A percentile compares a stretch with the other conserved stretches of the same genome.
These are phyloP conservation scores for Plasmopara halstedii DNA, from an alignment of 352 stramenopile species.

Conservation along the genomic window DNA sequence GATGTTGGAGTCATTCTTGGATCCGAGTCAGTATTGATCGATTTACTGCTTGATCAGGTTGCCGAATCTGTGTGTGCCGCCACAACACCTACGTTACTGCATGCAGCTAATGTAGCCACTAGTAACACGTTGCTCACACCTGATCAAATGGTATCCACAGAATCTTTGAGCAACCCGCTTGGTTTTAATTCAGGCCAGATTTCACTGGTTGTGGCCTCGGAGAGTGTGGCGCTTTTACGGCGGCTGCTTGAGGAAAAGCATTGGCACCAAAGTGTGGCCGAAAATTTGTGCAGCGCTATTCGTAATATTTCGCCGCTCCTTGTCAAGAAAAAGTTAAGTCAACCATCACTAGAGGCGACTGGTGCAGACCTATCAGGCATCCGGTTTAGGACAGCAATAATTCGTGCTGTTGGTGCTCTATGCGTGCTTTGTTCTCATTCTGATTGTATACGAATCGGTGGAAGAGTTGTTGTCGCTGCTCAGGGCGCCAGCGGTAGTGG, in stretches of 20 bases:
- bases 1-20: constrained; percentile 68
- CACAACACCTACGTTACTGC: constrained; percentile 48
- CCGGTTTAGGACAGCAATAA: constrained; percentile 58
- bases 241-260: constrained; percentile 55
- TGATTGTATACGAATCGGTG: constrained; percentile 76
- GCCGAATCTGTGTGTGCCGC: constrained; percentile 80
- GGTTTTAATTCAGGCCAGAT: constrained; percentile 79
- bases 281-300: constrained; percentile 63
- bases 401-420: constrained; percentile 70
- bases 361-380: constrained; percentile 42
- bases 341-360: constrained; percentile 2
- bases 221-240: constrained; percentile 76
- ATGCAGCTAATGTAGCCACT: constrained; percentile 37
- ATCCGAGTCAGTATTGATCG: constrained; percentile 74
- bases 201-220: constrained; percentile 63
- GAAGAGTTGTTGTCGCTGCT: constrained; percentile 58
- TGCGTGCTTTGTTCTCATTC: constrained; percentile 80
- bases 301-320: constrained; percentile 68
- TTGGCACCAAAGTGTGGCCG: constrained; percentile 55
- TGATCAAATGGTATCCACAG: constrained; percentile 31
- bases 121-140: constrained; percentile 14
- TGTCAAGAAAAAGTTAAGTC: constrained; percentile 24
- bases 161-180: constrained; percentile 76
- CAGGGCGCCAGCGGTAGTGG: constrained; percentile 23
- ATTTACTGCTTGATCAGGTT: constrained; percentile 81